These are phyloP conservation scores for Rosellinia necatrix DNA, from an alignment of 2,329 filamentous ascomycete species.

Conservation along the genomic window DNA sequence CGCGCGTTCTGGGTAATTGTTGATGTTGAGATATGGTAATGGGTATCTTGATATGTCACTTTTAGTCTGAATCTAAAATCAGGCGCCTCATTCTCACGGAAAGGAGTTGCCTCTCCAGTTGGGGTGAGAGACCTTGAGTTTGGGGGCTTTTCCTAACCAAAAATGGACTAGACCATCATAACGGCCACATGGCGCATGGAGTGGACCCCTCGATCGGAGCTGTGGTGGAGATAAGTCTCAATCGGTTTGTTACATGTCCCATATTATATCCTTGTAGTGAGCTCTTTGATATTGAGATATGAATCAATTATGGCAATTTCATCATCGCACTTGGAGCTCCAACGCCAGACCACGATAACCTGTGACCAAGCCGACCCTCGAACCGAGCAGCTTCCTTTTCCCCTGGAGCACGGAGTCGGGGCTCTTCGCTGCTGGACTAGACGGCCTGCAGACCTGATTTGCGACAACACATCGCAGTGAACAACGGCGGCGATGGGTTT, in stretches of 20 bases:
- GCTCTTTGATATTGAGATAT: background rate
- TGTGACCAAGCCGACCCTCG: background rate
- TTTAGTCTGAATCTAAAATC: background rate
- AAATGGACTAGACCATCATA: slow-evolving; percentile 5
- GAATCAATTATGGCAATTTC: slow-evolving; percentile 5
- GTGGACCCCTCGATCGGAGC: too few species aligned
- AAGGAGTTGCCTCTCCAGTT: slow-evolving; percentile 12
- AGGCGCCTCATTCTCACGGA: background rate
- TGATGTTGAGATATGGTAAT: too few species aligned
- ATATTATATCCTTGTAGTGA: background rate
- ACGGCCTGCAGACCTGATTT: background rate
- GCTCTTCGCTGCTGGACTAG: background rate
- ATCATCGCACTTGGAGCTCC: slow-evolving; percentile 8
- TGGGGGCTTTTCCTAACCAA: slow-evolving; percentile 3
- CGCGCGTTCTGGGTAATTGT: background rate
- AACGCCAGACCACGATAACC: background rate
- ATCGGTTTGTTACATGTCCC: too few species aligned
- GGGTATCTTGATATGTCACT: too few species aligned
- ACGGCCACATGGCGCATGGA: slow-evolving; percentile 6
- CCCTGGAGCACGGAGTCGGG: background rate
- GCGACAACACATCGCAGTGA: background rate
- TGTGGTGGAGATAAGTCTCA: too few species aligned
- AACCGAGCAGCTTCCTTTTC: background rate
- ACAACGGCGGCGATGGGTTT: slow-evolving; percentile 50
- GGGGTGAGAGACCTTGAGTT: background rate